phyloP scores from a whole-genome alignment of 169 alveolate genomes.

The Plasmodium gonderi region DNA sequence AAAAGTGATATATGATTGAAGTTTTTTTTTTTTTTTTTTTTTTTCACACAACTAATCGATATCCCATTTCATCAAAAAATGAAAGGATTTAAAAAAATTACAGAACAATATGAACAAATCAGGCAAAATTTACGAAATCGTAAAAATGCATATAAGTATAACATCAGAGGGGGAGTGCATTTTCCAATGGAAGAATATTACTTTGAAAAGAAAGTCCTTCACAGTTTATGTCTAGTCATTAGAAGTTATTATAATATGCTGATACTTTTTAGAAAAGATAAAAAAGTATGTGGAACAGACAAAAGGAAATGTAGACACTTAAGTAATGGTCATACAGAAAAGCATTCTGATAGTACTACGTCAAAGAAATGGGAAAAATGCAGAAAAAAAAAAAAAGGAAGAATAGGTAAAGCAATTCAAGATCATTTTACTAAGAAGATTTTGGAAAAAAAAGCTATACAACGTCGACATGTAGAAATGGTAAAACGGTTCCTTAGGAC shows the following conservation, averaged over 20 bases:
- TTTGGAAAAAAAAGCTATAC: constrained; percentile 1
- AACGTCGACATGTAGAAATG: background rate
- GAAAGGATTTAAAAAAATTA: background rate
- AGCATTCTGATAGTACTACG: background rate
- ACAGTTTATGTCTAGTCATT: constrained; percentile 5
- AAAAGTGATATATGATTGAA: no score
- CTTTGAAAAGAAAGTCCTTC: constrained; percentile 13
- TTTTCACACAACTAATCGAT: no score
- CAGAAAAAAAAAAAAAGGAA: background rate
- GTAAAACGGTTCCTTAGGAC: constrained; percentile 6
- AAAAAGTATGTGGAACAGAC: background rate
- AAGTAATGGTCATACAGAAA: background rate
- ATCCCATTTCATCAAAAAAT: no score
- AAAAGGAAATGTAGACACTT: background rate
- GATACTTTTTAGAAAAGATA: background rate
- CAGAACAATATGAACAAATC: background rate
- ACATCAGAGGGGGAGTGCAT: background rate
- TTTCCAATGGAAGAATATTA: background rate
- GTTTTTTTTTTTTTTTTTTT: no score
- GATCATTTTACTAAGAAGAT: background rate
- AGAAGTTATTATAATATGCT: constrained; percentile 11
- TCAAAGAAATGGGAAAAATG: background rate
- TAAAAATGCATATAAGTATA: background rate
- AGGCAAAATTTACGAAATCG: background rate
- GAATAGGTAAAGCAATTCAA: background rate